Base-by-base conservation (phyloP, 1,139 yeast species). In the Candida freyschussii region DNA sequence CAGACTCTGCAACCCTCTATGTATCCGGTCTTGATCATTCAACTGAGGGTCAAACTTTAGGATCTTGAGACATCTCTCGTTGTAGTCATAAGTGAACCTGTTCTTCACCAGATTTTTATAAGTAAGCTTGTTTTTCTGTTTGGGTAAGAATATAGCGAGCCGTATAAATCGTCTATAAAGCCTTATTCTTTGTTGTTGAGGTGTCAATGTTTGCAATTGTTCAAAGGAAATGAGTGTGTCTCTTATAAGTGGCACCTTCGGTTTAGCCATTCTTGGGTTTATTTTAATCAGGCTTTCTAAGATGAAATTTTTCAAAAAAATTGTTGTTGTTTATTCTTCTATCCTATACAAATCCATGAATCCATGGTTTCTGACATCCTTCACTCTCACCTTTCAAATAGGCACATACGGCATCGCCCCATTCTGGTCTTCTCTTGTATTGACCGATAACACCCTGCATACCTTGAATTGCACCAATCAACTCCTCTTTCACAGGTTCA, bases 401-500 rank as follows among this genome's bases (percentile, higher is more conserved):
- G 22, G 63, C 55, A 41, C 67, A 64, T 2, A 77, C 76, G 0
- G 85, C 80, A 5, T 66, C 68, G 1, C 85, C 86, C 87, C 89
- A 80, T 26, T 65, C 72, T 4, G 63, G 68, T 33, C 71, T 63
- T 38, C 69, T 68, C 55, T 80, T 80, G 56, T 80, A 80, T 36
- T 65, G 69, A 1, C 76, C 81, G 37, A 77, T 53, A 33, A 64
- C 68, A 4, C 65, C 75, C 7, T 82, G 83, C 48, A 78, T 62
- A 2, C 70, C 67, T 33, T 73, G 75, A 23, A 80, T 74, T 1
- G 83, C 89, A 13, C 62, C 64, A 27, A 65, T 59, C 32, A 83
- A 57, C 17, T 74, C 80, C 12, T 55, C 59, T 11, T 48, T 75
- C 13, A 48, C 48, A 3, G 78, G 76, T 39, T 80, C 84, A 3